Percentiles rank a stretch among this genome's conserved stretches.
Conservation (phyloP, 2,329 filamentous ascomycete genomes). For the Verticillium nonalfalfae region DNA sequence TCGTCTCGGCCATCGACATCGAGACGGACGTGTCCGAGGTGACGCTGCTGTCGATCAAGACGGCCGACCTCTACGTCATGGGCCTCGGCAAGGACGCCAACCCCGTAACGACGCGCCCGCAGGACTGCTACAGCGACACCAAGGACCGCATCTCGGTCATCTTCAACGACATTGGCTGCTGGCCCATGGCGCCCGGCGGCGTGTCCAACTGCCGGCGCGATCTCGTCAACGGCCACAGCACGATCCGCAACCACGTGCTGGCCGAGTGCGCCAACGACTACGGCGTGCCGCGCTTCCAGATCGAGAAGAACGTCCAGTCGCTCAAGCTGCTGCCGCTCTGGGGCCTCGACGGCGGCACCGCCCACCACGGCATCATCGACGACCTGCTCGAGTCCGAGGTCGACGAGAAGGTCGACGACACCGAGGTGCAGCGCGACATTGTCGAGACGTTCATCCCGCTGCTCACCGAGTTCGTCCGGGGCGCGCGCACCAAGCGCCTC, state of each 20-base stretch:
- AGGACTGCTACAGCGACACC: constrained; percentile 38
- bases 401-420: constrained; percentile 34
- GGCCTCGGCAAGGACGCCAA: constrained; percentile 33
- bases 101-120: constrained; percentile 28
- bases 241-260: constrained; percentile 48
- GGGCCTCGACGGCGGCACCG: constrained; percentile 45
- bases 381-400: constrained; percentile 46
- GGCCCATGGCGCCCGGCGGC: constrained; percentile 46
- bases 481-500: constrained; percentile 37
- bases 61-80: constrained; percentile 33
- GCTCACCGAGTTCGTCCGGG: constrained; percentile 40
- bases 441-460: constrained; percentile 47
- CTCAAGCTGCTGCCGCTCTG: constrained; percentile 47
- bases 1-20: constrained; percentile 28
- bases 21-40: constrained; percentile 29
- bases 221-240: constrained; percentile 45
- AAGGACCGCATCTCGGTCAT: constrained; percentile 42
- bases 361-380: constrained; percentile 46
- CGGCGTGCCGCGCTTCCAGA: constrained; percentile 47
- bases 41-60: constrained; percentile 29
- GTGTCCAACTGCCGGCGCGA: constrained; percentile 49
- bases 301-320: constrained; percentile 47
- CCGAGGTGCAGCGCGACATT: constrained; percentile 36
- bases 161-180: constrained; percentile 44
- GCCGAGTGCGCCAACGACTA: constrained; percentile 50